Percentiles rank a stretch among this genome's conserved stretches.
Evolutionary conservation across 2,329 filamentous ascomycete genomes (phyloP).

Genomic region (Coniosporium tulheliwenetii): DNA sequence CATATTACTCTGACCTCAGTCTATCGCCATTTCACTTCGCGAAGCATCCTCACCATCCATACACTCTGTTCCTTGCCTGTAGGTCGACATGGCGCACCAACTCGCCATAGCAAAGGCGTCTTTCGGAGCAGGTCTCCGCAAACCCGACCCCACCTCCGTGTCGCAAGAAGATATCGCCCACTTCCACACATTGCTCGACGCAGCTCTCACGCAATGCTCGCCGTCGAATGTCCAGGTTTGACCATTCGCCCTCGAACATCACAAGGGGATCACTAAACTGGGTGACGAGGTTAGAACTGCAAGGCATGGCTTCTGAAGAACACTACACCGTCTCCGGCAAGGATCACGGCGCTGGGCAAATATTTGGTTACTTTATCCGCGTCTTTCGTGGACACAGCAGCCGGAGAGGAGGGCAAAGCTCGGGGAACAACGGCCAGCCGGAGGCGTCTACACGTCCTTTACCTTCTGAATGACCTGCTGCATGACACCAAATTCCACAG

Average conservation of each 20-base stretch:
- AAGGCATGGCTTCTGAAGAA: slow-evolving; percentile 72
- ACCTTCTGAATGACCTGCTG: slow-evolving; percentile 63
- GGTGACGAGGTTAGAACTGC: slow-evolving; percentile 50
- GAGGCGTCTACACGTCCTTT: slow-evolving; percentile 59
- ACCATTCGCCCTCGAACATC: slow-evolving; percentile 10
- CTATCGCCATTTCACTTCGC: too few relatives aligned
- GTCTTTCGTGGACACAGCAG: slow-evolving; percentile 27
- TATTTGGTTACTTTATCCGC: slow-evolving; percentile 57
- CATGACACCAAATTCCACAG: slow-evolving; percentile 48
- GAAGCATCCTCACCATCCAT: too few relatives aligned
- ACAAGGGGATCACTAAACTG: slow-evolving; percentile 18
- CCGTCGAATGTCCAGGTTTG: slow-evolving; percentile 81
- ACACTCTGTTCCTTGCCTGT: too few relatives aligned
- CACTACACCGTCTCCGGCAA: slow-evolving; percentile 50
- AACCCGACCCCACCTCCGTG: slow-evolving; percentile 56
- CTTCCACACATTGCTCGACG: slow-evolving; percentile 51
- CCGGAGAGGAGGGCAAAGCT: neutral
- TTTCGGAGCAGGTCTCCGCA: slow-evolving; percentile 58
- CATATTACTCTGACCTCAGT: too few relatives aligned
- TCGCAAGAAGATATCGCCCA: slow-evolving; percentile 52
- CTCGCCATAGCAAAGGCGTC: slow-evolving; percentile 66
- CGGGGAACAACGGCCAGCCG: slow-evolving; percentile 32
- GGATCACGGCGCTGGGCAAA: slow-evolving; percentile 54
- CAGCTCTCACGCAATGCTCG: slow-evolving; percentile 55
- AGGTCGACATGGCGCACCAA: slow-evolving; percentile 29